A percentile compares a stretch with the other conserved stretches of the same genome.
phyloP scores from a whole-genome alignment of 2,329 filamentous ascomycete species.

The Coleophoma crateriformis region DNA sequence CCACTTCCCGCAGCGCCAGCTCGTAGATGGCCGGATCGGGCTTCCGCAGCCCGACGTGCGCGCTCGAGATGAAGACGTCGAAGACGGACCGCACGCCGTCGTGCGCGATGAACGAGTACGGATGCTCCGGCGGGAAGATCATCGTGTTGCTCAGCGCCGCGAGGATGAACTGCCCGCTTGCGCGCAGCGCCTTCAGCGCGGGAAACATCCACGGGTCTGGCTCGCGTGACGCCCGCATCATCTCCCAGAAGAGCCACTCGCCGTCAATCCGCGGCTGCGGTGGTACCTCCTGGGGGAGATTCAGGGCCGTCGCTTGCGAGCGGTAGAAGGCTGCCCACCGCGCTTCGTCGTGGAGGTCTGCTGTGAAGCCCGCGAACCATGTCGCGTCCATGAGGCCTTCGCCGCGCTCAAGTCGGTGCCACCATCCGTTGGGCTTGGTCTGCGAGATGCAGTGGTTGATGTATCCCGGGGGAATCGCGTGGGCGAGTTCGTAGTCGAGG shows the following conservation, averaged over 20 bases:
- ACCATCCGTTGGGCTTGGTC: constrained; percentile 72
- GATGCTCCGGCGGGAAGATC: constrained; percentile 72
- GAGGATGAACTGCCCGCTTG: constrained; percentile 61
- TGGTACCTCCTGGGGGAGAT: constrained; percentile 41
- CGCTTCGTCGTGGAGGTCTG: constrained; percentile 60
- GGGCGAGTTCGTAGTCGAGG: constrained; percentile 75
- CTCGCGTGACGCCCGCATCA: constrained; percentile 70
- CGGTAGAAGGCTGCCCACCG: constrained; percentile 66
- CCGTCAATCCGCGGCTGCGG: constrained; percentile 69
- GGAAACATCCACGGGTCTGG: constrained; percentile 88
- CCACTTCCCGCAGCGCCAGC: constrained; percentile 61
- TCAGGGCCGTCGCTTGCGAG: constrained; percentile 34
- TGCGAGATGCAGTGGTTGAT: constrained; percentile 85
- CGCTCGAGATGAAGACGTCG: constrained; percentile 82
- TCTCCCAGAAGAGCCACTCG: constrained; percentile 78
- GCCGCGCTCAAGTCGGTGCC: constrained; percentile 85
- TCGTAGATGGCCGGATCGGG: constrained; percentile 79
- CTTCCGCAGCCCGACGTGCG: constrained; percentile 83
- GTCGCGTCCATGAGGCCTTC: constrained; percentile 66
- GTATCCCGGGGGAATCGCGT: constrained; percentile 80
- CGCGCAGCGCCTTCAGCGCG: constrained; percentile 64
- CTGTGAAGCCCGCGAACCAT: constrained; percentile 74
- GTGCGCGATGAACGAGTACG: constrained; percentile 49
- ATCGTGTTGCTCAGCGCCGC: constrained; percentile 88
- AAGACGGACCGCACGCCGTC: constrained; percentile 64